A percentile compares a stretch with the other conserved stretches of the same genome.
phyloP scores from a whole-genome alignment of 176 grass and related monocot species.

The Phyllostachys edulis region DNA sequence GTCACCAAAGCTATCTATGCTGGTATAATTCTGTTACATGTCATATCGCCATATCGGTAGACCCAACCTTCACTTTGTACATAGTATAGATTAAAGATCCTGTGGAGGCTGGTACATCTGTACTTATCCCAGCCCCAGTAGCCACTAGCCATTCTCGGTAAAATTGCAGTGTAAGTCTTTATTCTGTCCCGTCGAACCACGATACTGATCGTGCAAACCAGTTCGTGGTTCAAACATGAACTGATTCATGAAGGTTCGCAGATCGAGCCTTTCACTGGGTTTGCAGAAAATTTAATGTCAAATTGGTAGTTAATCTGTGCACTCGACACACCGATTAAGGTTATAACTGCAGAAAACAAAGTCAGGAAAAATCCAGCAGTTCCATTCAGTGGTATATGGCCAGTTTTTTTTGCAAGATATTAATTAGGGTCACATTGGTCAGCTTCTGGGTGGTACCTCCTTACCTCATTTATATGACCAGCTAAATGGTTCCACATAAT shows the following conservation, averaged over 20 bases:
- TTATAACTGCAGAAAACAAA: neutral
- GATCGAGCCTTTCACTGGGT: neutral
- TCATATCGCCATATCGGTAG: neutral
- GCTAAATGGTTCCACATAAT: neutral
- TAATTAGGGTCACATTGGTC: conserved; percentile 18
- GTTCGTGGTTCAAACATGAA: no score
- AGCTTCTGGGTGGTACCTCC: neutral
- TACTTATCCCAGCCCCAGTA: neutral
- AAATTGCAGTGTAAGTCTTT: neutral
- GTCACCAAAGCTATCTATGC: neutral
- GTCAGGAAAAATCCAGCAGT: neutral
- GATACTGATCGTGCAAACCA: no score
- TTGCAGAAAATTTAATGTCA: neutral
- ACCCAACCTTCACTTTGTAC: neutral
- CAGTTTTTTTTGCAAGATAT: neutral
- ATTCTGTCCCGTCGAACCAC: neutral
- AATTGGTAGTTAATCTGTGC: neutral
- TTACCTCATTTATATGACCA: conserved; percentile 26
- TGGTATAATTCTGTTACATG: conserved; percentile 11
- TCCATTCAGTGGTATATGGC: neutral
- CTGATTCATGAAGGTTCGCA: no score
- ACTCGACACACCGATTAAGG: neutral
- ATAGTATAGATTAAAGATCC: neutral
- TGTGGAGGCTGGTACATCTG: neutral
- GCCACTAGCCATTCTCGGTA: neutral